A percentile compares a stretch with the other conserved stretches of the same genome.
phyloP scores from a whole-genome alignment of 495 filamentous ascomycete genomes.

The Xylaria longipes region DNA sequence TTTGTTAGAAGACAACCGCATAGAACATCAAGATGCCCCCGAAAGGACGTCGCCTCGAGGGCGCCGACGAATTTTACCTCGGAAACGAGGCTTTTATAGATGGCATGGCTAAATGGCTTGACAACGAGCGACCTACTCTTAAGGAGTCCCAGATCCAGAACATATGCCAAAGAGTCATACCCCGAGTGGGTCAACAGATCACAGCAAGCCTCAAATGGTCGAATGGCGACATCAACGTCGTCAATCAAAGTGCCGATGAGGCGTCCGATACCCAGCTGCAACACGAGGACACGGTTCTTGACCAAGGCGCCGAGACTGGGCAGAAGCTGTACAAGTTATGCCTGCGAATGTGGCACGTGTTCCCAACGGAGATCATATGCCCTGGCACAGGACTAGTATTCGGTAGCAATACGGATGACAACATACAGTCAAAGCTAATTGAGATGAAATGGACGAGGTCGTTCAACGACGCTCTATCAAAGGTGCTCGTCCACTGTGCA shows the following conservation, averaged over 20 bases:
- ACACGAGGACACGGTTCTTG: not conserved
- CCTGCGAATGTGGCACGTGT: not conserved
- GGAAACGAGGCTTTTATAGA: no score
- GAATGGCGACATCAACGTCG: not conserved
- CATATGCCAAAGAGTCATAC: not conserved
- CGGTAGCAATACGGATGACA: accelerated
- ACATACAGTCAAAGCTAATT: not conserved
- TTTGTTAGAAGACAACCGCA: no score
- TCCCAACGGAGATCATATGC: not conserved
- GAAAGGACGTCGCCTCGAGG: no score
- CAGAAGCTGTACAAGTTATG: not conserved
- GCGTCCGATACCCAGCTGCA: not conserved
- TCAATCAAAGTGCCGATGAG: not conserved
- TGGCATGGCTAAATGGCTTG: no score
- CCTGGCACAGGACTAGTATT: not conserved
- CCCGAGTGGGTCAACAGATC: not conserved
- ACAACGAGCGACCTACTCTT: not conserved
- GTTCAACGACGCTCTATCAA: not conserved
- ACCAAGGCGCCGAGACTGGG: not conserved
- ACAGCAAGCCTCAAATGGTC: not conserved
- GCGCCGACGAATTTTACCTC: no score
- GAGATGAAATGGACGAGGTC: not conserved
- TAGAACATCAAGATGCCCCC: no score
- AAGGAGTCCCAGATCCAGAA: not conserved
- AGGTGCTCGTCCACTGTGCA: not conserved